These are phyloP conservation scores for Phytophthora pini DNA, from an alignment of 352 stramenopile genomes.

Conservation along the genomic window DNA sequence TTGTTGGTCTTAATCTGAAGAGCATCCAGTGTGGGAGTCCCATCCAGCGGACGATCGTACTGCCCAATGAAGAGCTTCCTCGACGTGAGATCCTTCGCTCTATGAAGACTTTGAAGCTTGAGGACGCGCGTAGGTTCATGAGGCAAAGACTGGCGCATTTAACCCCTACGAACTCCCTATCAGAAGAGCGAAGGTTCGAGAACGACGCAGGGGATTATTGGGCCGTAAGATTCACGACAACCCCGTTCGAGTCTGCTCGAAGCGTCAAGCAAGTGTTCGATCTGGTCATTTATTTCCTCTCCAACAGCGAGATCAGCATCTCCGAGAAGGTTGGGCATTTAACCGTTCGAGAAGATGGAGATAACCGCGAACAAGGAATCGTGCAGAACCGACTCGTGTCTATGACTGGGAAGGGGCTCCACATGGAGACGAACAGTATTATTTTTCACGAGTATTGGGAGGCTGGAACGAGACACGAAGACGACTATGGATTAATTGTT, in stretches of 20 bases:
- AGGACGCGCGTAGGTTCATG: conserved; percentile 21
- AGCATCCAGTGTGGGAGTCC: conserved; percentile 31
- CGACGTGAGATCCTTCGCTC: conserved; percentile 14
- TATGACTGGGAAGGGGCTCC: conserved; percentile 13
- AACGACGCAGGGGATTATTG: conserved; percentile 22
- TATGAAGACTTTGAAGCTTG: conserved; percentile 25
- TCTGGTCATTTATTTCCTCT: conserved; percentile 28
- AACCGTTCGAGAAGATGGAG: conserved; percentile 50
- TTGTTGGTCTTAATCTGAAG: conserved; percentile 5
- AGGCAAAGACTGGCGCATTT: conserved; percentile 13
- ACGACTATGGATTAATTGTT: conserved; percentile 29
- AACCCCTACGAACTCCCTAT: conserved; percentile 21
- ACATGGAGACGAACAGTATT: conserved; percentile 45
- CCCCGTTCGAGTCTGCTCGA: conserved; percentile 29
- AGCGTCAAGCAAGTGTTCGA: conserved; percentile 49
- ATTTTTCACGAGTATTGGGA: conserved; percentile 33
- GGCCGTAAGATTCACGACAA: conserved; percentile 13
- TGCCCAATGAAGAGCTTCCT: conserved; percentile 18
- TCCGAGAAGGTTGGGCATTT: conserved; percentile 49
- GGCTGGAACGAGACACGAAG: neutral
- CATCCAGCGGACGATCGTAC: conserved; percentile 26
- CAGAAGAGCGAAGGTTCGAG: conserved; percentile 32
- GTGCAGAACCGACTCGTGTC: conserved; percentile 42
- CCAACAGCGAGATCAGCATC: conserved; percentile 50
- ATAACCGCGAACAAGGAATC: conserved; percentile 25